A percentile compares a stretch with the other conserved stretches of the same genome.
These are phyloP conservation scores for Martiniozyma asiatica DNA, from an alignment of 1,139 yeast genomes.

Conservation along the genomic window DNA sequence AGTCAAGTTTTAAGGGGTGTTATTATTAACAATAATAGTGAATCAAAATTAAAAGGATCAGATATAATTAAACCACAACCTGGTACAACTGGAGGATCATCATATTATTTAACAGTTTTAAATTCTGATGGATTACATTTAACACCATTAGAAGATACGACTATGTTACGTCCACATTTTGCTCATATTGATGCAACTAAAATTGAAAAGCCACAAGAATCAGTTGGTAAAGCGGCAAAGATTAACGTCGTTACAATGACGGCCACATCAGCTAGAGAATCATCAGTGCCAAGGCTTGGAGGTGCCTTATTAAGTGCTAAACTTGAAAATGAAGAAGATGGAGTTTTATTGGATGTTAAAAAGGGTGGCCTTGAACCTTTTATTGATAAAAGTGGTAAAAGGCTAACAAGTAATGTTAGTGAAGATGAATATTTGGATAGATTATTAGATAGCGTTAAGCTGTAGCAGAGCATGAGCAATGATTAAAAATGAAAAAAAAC, in stretches of 20 bases:
- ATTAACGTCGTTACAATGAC: slow-evolving; percentile 64
- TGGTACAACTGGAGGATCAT: slow-evolving; percentile 13
- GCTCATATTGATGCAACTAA: slow-evolving; percentile 50
- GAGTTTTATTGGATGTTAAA: slow-evolving; percentile 4
- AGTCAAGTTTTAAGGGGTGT: slow-evolving; percentile 64
- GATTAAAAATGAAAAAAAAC: too few relatives aligned
- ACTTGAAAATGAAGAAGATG: slow-evolving; percentile 58
- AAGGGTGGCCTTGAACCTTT: slow-evolving; percentile 14
- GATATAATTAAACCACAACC: slow-evolving; percentile 11
- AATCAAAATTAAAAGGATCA: background rate
- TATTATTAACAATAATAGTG: slow-evolving; percentile 24
- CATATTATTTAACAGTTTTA: slow-evolving; percentile 8
- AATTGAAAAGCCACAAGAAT: slow-evolving; percentile 9
- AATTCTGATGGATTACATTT: slow-evolving; percentile 41
- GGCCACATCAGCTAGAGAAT: slow-evolving; percentile 52
- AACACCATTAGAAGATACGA: slow-evolving; percentile 53
- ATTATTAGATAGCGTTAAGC: too few relatives aligned
- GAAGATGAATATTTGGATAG: slow-evolving; percentile 24
- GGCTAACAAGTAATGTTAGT: slow-evolving; percentile 23
- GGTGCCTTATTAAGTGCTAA: slow-evolving; percentile 71
- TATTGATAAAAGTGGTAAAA: slow-evolving; percentile 27
- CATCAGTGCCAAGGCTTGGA: slow-evolving; percentile 55
- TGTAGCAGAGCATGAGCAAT: too few relatives aligned
- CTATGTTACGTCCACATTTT: slow-evolving; percentile 76
- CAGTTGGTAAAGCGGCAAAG: slow-evolving; percentile 18